Evolutionary conservation across 2,329 filamentous ascomycete genomes (phyloP).

Genomic region (Xylariomycetidae sp.): DNA sequence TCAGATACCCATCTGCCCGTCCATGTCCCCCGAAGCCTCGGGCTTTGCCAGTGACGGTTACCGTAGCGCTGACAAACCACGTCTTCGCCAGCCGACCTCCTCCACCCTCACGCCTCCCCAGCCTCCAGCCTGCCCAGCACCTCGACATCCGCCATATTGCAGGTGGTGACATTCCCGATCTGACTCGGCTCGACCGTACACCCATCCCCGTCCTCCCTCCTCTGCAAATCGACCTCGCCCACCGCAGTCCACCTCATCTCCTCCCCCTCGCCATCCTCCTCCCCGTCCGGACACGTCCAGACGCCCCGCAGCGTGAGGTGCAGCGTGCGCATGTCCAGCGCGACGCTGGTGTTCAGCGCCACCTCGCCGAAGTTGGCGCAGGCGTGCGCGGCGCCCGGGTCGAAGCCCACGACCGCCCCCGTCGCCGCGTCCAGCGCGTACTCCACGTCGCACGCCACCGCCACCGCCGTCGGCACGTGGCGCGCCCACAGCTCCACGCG

Average conservation of each 20-base stretch:
- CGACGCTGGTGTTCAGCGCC: slow-evolving; percentile 2
- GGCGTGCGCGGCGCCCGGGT: slow-evolving; percentile 1
- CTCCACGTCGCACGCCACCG: slow-evolving; percentile 2
- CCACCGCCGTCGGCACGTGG: slow-evolving; percentile 3
- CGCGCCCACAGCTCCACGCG: slow-evolving; percentile 2
- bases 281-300: slow-evolving; percentile 1
- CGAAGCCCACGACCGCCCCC: slow-evolving; percentile 1
- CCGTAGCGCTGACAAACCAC: too few species aligned
- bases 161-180: slow-evolving; percentile 1
- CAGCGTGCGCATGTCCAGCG: slow-evolving; percentile 2
- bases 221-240: background rate
- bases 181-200: slow-evolving; percentile 1
- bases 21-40: too few species aligned
- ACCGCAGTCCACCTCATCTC: background rate
- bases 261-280: background rate
- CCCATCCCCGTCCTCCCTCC: background rate
- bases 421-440: slow-evolving; percentile 1
- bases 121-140: background rate
- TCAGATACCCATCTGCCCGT: too few species aligned
- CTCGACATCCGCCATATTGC: background rate
- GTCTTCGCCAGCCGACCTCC: too few species aligned
- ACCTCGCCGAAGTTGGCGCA: slow-evolving; percentile 2
- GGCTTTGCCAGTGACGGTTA: too few species aligned
- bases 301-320: background rate
- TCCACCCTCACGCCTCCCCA: too few species aligned